Conservation (phyloP, 2,329 filamentous ascomycete genomes). For the Cryphonectria radicalis region DNA sequence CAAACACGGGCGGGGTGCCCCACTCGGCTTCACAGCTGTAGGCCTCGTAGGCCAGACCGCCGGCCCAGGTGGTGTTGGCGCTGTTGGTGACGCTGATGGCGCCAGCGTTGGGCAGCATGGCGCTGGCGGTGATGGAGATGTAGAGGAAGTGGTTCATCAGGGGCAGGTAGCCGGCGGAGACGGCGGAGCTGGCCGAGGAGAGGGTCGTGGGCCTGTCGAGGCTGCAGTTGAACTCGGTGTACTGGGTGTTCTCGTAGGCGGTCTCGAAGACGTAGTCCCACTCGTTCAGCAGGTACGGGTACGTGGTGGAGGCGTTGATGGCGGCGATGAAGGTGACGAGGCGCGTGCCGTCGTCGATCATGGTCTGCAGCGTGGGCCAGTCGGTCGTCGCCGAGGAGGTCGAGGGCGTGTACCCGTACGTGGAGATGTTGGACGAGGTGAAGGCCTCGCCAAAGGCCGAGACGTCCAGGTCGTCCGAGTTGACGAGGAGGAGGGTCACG, state of each 20-base stretch:
- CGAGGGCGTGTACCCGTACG: conserved; percentile 62
- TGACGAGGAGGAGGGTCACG: conserved; percentile 74
- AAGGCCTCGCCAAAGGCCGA: conserved; percentile 60
- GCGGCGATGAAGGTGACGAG: conserved; percentile 72
- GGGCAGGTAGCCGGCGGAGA: conserved; percentile 65
- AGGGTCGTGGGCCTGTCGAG: conserved; percentile 66
- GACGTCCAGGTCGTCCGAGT: conserved; percentile 63
- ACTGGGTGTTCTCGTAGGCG: conserved; percentile 64
- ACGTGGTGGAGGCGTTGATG: conserved; percentile 43
- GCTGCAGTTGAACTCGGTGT: conserved; percentile 72
- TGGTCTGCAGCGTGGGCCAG: conserved; percentile 74
- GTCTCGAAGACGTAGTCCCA: conserved; percentile 76
- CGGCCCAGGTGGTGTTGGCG: conserved; percentile 54
- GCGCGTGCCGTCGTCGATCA: conserved; percentile 68
- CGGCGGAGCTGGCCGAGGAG: conserved; percentile 53
- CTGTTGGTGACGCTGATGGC: conserved; percentile 69
- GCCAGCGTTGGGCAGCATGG: conserved; percentile 65
- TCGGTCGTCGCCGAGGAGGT: conserved; percentile 46
- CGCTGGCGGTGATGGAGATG: conserved; percentile 53
- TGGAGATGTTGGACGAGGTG: conserved; percentile 60
- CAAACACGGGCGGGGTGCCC: conserved; percentile 68
- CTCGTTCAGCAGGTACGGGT: conserved; percentile 66
- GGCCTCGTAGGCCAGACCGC: conserved; percentile 59
- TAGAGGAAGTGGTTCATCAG: conserved; percentile 84
- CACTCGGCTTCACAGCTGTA: conserved; percentile 60